Conservation (phyloP, 495 filamentous ascomycete species). For the Bryoglossum gracile region DNA sequence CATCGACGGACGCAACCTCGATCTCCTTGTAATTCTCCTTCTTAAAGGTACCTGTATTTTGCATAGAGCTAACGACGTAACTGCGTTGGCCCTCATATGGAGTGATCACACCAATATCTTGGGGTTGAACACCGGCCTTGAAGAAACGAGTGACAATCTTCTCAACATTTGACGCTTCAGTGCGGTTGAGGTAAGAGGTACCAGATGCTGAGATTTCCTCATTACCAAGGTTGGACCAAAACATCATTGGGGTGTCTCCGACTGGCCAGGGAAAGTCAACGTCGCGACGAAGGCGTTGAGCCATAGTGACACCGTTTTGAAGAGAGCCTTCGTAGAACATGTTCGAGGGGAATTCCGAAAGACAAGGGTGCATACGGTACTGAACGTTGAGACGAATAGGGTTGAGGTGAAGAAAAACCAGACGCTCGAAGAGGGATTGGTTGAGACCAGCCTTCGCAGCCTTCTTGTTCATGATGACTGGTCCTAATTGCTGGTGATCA, state of each 20-base stretch:
- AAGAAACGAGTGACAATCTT: slow-evolving; percentile 98
- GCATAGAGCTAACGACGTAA: slow-evolving; percentile 98
- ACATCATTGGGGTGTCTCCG: slow-evolving; percentile 96
- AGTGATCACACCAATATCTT: slow-evolving; percentile 94
- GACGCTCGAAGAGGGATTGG: slow-evolving; percentile 93
- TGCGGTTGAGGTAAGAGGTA: slow-evolving; percentile 96
- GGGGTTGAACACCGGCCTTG: slow-evolving; percentile 93
- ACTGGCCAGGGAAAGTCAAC: slow-evolving; percentile 99
- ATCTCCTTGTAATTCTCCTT: slow-evolving; percentile 99
- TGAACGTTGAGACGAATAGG: slow-evolving; percentile 95
- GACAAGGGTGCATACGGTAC: slow-evolving; percentile 98
- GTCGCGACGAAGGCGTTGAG: slow-evolving; percentile 80
- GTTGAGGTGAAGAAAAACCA: slow-evolving; percentile 86
- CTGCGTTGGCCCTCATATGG: slow-evolving; percentile 98
- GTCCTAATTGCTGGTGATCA: slow-evolving; percentile 96
- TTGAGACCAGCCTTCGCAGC: slow-evolving; percentile 96
- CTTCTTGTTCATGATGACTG: slow-evolving; percentile 99
- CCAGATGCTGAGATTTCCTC: slow-evolving; percentile 97
- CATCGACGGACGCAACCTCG: slow-evolving; percentile 96
- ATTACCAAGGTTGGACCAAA: slow-evolving; percentile 97
- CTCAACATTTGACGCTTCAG: slow-evolving; percentile 93
- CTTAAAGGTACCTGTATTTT: slow-evolving; percentile 91
- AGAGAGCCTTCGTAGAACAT: slow-evolving; percentile 99
- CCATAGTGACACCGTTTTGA: slow-evolving; percentile 92
- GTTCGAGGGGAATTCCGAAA: slow-evolving; percentile 97